Conservation (phyloP, 129 eudicot genomes). For the Artemisia annua region DNA sequence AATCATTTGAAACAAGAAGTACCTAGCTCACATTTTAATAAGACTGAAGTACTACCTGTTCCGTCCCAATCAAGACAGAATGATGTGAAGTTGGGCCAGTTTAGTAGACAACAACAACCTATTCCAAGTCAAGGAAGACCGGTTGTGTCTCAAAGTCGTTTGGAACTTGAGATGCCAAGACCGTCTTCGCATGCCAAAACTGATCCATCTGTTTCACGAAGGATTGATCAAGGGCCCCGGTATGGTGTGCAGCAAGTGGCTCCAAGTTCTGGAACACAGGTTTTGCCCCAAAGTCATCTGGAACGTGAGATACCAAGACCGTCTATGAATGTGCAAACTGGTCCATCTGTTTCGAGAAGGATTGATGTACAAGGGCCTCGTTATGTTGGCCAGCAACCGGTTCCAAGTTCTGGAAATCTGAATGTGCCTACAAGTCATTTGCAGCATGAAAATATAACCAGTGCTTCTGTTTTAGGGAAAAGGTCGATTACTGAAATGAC, state of each 20-base stretch:
- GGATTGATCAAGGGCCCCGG: not conserved
- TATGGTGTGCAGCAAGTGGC: too few species aligned
- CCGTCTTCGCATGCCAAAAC: not conserved
- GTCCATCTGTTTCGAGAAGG: not conserved
- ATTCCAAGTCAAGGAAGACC: too few species aligned
- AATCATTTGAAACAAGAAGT: not conserved
- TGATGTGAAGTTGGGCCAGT: not conserved
- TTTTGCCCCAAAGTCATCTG: too few species aligned
- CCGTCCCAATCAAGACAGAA: slow-evolving; percentile 8
- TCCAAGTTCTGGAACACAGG: too few species aligned
- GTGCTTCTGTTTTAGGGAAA: too few species aligned
- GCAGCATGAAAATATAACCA: too few species aligned
- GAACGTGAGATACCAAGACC: not conserved
- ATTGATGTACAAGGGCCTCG: not conserved
- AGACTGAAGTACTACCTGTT: not conserved
- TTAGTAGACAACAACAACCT: not conserved
- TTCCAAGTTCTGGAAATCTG: too few species aligned
- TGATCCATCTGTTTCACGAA: not conserved
- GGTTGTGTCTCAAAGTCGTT: too few species aligned
- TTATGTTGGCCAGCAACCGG: too few species aligned
- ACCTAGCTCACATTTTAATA: not conserved
- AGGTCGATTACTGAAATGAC: too few species aligned
- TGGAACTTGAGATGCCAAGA: not conserved
- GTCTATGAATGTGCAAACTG: not conserved
- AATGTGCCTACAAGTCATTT: too few species aligned